Base-by-base conservation (phyloP, 164 flowering plant genomes). In the Umbilicus rupestris region DNA sequence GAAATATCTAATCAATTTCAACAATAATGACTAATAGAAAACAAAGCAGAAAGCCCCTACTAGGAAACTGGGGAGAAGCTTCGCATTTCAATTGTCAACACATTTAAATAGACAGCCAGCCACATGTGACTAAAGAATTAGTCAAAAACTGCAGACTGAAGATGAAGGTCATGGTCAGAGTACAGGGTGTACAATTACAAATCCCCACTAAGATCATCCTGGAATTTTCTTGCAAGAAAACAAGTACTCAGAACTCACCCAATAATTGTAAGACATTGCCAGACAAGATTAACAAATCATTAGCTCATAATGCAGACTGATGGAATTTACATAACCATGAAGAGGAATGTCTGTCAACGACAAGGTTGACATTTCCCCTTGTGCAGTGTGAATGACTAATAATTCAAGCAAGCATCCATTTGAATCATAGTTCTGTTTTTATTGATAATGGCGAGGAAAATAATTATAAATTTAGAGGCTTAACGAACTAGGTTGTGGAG, bases 211-310 rank as follows among this genome's bases (percentile, higher is more conserved):
- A 20, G 17, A 44, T 44, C 26, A 72, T 72, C 37, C 74, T 44
- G n/a, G 68, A 64, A 68, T 72, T 72, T 68, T 58, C 58, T 72
- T 68, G 70, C 67, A 67, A 67, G 74, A 31, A 52, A 52, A 22
- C 58, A 52, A 52, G 26, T 47, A 20, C 15, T 52, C 58, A 20
- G 28, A 52, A 22, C 24, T 47, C 19, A 47, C n/a, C n/a, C n/a
- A n/a, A n/a, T n/a, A n/a, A n/a, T 47, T 52, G 24, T 24, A 22
- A 22, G 7, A 52, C 30, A 52, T 24, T 24, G 58, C 30, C n/a
- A 10, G 58, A 52, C 3, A 3, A 3, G 3, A 7, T 20, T 11
- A 9, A 24, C 8, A 52, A 24, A 9, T 24, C 4, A 52, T 20
- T 52, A 24, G 29, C 6, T 11, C 24, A 47, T 47, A n/a, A 47